phyloP scores from a whole-genome alignment of 179 eudicot genomes.

The Actinidia arguta region DNA sequence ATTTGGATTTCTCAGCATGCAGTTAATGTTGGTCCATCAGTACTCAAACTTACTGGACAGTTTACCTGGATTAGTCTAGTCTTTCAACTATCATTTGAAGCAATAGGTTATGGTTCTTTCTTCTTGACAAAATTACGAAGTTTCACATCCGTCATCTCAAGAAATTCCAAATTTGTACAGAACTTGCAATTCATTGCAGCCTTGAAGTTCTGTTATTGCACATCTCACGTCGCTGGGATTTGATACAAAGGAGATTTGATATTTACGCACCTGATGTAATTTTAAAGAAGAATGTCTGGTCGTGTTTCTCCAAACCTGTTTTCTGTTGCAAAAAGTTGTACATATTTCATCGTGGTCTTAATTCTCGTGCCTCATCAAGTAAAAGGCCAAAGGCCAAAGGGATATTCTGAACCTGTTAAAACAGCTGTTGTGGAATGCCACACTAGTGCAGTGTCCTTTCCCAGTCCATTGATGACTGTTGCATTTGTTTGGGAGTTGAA shows the following conservation, averaged over 20 bases:
- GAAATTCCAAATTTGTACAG: too few species aligned
- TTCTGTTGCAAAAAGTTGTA: too few species aligned
- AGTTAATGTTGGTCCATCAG: neutral
- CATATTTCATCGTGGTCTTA: too few species aligned
- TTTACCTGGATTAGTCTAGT: neutral
- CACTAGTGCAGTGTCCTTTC: neutral
- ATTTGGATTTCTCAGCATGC: neutral
- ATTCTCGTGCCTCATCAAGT: too few species aligned
- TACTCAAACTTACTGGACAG: neutral
- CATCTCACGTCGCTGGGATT: too few species aligned
- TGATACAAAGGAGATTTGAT: too few species aligned
- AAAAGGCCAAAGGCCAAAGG: too few species aligned
- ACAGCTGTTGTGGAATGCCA: neutral
- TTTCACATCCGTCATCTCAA: neutral
- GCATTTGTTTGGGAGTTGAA: neutral
- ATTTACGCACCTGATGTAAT: too few species aligned
- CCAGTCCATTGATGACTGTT: neutral
- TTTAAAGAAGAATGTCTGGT: too few species aligned
- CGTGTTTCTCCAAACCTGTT: too few species aligned
- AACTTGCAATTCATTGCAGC: too few species aligned
- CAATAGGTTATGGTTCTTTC: neutral
- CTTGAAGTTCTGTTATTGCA: too few species aligned
- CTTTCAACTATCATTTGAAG: slow-evolving; percentile 4
- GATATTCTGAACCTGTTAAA: neutral
- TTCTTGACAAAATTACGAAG: neutral